Percentiles rank a stretch among this genome's conserved stretches.
These are phyloP conservation scores for Phytopythium vexans DNA, from an alignment of 352 stramenopile genomes.

Conservation along the genomic window DNA sequence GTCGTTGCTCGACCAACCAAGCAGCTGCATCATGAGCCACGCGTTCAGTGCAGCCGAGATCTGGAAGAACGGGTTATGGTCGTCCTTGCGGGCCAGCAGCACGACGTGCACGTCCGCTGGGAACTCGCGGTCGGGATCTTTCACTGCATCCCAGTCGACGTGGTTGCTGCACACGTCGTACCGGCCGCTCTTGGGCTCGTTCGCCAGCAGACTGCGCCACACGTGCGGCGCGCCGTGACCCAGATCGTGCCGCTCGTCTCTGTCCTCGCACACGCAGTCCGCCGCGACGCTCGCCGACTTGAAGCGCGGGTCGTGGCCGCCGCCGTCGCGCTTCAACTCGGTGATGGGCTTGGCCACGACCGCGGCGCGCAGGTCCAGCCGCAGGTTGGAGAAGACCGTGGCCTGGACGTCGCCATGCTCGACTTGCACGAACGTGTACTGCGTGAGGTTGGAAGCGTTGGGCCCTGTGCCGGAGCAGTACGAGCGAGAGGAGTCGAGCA, in stretches of 20 bases:
- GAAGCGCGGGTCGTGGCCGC: constrained; percentile 25
- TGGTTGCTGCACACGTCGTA: too few relatives aligned
- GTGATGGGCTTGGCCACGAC: constrained; percentile 14
- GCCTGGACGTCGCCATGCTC: constrained; percentile 7
- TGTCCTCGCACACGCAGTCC: constrained; percentile 16
- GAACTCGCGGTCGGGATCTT: background rate
- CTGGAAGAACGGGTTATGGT: constrained; percentile 59
- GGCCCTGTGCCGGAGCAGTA: constrained; percentile 7
- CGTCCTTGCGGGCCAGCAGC: constrained; percentile 36
- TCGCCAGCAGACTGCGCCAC: background rate
- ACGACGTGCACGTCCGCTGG: constrained; percentile 9
- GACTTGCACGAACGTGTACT: constrained; percentile 18
- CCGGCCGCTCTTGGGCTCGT: too few relatives aligned
- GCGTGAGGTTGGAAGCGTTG: background rate
- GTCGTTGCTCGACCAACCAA: constrained; percentile 26
- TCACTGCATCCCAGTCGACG: too few relatives aligned
- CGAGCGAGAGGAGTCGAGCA: constrained; percentile 9
- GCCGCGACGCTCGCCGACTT: constrained; percentile 17
- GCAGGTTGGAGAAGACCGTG: constrained; percentile 14
- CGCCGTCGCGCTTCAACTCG: constrained; percentile 21
- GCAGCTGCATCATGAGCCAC: constrained; percentile 36
- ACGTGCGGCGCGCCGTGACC: constrained; percentile 2
- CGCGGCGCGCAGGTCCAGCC: constrained; percentile 13
- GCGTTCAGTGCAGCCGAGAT: constrained; percentile 35
- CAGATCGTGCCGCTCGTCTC: constrained; percentile 14